Base-by-base conservation (phyloP, 2,329 filamentous ascomycete genomes). In the Cucurbitaria berberidis region DNA sequence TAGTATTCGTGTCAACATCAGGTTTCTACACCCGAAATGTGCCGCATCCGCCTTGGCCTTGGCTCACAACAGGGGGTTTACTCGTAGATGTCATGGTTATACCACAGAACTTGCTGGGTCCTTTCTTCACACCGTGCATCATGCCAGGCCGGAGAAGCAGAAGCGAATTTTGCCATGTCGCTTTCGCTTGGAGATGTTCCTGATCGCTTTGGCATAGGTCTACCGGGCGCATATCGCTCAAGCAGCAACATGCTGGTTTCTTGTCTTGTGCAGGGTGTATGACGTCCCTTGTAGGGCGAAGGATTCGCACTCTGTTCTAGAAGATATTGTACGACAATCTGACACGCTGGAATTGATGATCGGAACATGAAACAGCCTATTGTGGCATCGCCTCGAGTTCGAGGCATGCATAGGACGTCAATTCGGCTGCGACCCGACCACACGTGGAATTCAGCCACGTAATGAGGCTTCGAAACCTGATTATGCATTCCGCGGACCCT, bases 381-480 rank as follows among this genome's bases (percentile, higher is more conserved):
- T 34, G 10, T 8, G 42, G 24, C 45, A 16, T 41, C 19, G 16
- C 30, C 18, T 35, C 24, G 44, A 16, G 38, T 47, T 49, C 52
- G 34, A 42, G 22, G 45, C 34, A 39, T 45, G 51, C 42, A 47
- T 27, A 48, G 38, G 40, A 60, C 55, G 57, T 63, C 54, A 48
- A 18, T 32, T 34, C 24, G 30, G 48, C 32, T 27, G 40, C 19
- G 38, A 21, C 22, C 39, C 47, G 45, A 44, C 51, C 44, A 27
- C 51, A 63, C 53, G 53, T 62, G 58, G 50, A 27, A 48, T 39
- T 51, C 38, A 62, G 57, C 60, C 63, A 68, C 63, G 51, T 57
- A 54, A 60, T 38, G 54, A 60, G 53, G 55, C 60, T 57, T 51
- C 41, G 40, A 54, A 66, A 54, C 58, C 48, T 51, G 52, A 51